Evolutionary conservation across 202 grass and related monocot genomes (phyloP).

Genomic region (Musa balbisiana): DNA sequence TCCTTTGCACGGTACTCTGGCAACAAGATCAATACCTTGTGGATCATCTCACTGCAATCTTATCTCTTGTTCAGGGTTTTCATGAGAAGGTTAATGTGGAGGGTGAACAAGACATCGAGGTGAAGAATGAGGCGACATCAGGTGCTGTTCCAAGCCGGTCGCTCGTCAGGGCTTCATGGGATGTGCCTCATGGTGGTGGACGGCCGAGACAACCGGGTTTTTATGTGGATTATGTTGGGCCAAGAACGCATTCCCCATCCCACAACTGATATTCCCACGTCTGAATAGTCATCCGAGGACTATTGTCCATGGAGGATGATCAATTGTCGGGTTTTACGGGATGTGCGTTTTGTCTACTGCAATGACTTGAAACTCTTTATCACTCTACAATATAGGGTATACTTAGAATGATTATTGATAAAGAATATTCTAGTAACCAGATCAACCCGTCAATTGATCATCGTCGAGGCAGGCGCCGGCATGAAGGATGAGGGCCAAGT

Average conservation of each 20-base stretch:
- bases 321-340: not conserved
- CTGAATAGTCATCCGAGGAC: no score
- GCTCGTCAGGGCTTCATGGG: not conserved
- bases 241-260: not conserved
- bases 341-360: not conserved
- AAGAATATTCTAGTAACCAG: rapidly evolving
- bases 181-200: not conserved
- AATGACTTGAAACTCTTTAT: not conserved
- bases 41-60: no score
- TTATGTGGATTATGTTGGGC: slow-evolving; percentile 4
- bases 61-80: no score
- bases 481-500: no score
- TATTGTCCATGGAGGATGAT: no score
- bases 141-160: not conserved
- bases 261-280: not conserved
- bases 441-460: no score
- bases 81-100: no score
- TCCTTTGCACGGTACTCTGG: no score
- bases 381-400: not conserved
- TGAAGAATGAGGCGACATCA: no score
- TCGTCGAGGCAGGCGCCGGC: rapidly evolving
- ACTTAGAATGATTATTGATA: not conserved
- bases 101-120: no score
- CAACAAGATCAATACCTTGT: no score
- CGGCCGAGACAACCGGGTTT: not conserved